Evolutionary conservation across 2,329 filamentous ascomycete genomes (phyloP), one percentile per base, ranked within the genome.

Genomic region (Aaosphaeria arxii): DNA sequence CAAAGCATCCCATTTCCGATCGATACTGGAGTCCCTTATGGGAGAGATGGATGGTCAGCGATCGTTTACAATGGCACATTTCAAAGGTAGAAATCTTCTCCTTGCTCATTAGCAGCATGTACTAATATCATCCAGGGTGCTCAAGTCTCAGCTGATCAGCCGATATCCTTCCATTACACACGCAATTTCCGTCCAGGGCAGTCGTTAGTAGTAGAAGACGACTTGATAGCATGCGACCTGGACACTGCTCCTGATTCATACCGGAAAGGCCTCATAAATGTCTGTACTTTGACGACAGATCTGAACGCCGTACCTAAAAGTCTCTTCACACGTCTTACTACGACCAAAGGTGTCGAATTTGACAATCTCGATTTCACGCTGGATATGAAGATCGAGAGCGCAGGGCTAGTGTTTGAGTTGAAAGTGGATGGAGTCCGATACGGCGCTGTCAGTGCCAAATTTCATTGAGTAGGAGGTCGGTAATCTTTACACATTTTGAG

Each of bases 1-100:
- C 81, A 43, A 88, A 86, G 63, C 88, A 92, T 66, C 81, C 82
- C 4, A 81, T 88, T 5, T 81, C 77, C 40, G 88, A 91, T 66
- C 74, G 87, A 44, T 91, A 91, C 63, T 91, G 87, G 87, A 87
- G 83, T 55, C 87, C 86, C 5, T 67, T 91, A 28, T 90, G 87
- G 87, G 87, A 91, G 71, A 72, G 87, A 43, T 91, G 86, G 87
- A 91, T 90, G 87, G 87, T 91, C 5, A 84, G 81, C 41, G 86
- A 91, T 67, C 79, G 88, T 42, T 91, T 92, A 87, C 86, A 90
- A 70, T 91, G 88, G 88, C 87, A 91, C 68, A 89, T 91, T 64
- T 82, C 84, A 52, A 90, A 89, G 79, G 86, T 85, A 59, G 17
- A 24, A 24, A 24, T 24, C 5, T 24, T 39, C 17, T 33, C 31